Evolutionary conservation across 768 basidiomycete species (phyloP).

Genomic region (Infundibulicybe gibba): DNA sequence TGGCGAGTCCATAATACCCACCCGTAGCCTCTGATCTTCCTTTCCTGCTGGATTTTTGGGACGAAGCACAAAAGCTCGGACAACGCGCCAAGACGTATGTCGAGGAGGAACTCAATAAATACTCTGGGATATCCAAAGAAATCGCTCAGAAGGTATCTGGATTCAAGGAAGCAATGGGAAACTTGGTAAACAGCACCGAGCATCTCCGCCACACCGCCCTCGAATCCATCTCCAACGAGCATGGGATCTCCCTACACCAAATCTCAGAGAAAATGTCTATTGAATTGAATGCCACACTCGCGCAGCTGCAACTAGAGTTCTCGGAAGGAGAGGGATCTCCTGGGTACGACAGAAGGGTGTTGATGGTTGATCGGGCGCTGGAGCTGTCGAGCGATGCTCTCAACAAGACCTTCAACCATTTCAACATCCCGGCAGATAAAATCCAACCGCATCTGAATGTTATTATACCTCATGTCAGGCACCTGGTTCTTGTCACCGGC

Average conservation of each 20-base stretch:
- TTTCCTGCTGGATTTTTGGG: conserved; percentile 10
- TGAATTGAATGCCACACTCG: conserved; percentile 15
- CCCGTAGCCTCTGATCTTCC: no score
- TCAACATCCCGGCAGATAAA: conserved; percentile 18
- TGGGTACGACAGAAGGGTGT: conserved; percentile 19
- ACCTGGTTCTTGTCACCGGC: conserved; percentile 20
- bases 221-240: neutral
- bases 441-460: conserved; percentile 14
- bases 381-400: conserved; percentile 20
- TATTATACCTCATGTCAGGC: conserved; percentile 18
- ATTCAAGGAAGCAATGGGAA: conserved; percentile 14
- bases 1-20: no score
- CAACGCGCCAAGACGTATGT: conserved; percentile 10
- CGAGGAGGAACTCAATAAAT: conserved; percentile 12
- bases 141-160: conserved; percentile 14
- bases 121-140: conserved; percentile 6
- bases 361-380: conserved; percentile 15
- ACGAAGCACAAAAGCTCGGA: conserved; percentile 8
- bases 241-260: conserved; percentile 4
- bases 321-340: conserved; percentile 21
- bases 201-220: conserved; percentile 8
- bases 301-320: conserved; percentile 23
- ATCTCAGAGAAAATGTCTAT: conserved; percentile 12
- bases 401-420: conserved; percentile 13
- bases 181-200: conserved; percentile 12